Base-by-base conservation (phyloP, 1,139 yeast genomes). In the Yamadazyma spencermartinsiae region DNA sequence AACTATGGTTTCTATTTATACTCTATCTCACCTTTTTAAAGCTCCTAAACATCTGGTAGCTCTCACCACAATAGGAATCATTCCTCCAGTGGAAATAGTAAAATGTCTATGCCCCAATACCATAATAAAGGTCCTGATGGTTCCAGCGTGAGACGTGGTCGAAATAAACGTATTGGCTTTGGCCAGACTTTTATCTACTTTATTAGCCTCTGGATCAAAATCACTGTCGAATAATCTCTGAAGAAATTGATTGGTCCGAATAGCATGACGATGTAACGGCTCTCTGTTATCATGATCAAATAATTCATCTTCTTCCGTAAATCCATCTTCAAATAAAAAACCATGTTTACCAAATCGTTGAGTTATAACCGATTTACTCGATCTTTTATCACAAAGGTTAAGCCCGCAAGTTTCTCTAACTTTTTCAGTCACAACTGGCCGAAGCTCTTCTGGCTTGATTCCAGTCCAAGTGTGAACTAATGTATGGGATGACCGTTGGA, bases 381-480 rank as follows among this genome's bases (percentile, higher is more conserved):
- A 64, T 40, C 89, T 61, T 52, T 74, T 72, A 56, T 84, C 88
- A 55, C 90, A 83, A 3, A 80, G 59, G 54, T 82, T 85, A n/a
- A 61, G 65, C 1, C 89, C 89, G 24, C 79, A 68, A 2, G 82
- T 80, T 54, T 84, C 92, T 35, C 90, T 86, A 21, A 80, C 65
- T 1, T 78, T 75, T 52, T 83, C 90, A 31, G 87, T 67, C 6
- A 84, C 57, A 11, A 72, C 43, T 9, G 76, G 76, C 16, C 37
- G 50, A 11, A 26, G 32, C 6, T 32, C 28, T 3, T 41, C 35
- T 1, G 58, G 54, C 34, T 46, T 55, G 3, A 58, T 39, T 13
- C 50, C 64, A 5, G 44, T 37, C 90, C 90, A 83, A 1, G 89
- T 81, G 32, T 67, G 60, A 7, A 68, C 63, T 50, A 79, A 65